Evolutionary conservation across 306 rosid genomes (phyloP), one percentile per base, ranked within the genome.

Genomic region (Carpinus fangiana): DNA sequence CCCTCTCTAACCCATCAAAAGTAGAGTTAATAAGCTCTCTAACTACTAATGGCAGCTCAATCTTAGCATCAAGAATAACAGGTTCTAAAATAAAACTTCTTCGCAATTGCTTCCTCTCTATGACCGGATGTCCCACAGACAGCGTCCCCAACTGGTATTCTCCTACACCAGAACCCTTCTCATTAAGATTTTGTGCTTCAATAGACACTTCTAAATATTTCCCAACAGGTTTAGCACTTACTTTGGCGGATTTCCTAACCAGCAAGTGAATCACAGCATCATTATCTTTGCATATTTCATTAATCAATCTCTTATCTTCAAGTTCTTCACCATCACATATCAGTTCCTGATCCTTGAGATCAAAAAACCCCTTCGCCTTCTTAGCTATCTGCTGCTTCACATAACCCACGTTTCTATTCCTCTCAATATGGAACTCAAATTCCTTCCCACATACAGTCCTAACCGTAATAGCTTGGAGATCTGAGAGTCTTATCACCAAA

Each of bases 231-330:
- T 87, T 87, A 70, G 89, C 84, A 77, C 90, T 85, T 28, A 86
- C 85, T 81, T 90, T 92, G 68, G 92, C 88, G 71, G 95, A 74
- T 77, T 83, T 84, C 83, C 90, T 78, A 28, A 89, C 81, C 85
- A 87, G 77, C 79, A 92, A 82, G 82, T 89, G 95, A 77, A 92
- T 84, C 57, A 86, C 83, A 72, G 86, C 85, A 70, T 83, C 87
- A 13, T 79, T 80, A 61, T 79, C 79, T 73, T 78, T 90, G 83
- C 89, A 86, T 34, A 92, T 87, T 73, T 92, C 95, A 74, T 86
- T 77, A 64, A 92, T 82, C 78, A 90, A 86, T 81, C 89, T 92
- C 86, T 90, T 90, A 85, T 92, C 93, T 79, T 90, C 95, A 76
- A 92, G 93, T 47, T 77, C 88, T 85, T 89, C 88, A 21, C 95